These are phyloP conservation scores for Trichopus zeylanicus DNA, from an alignment of 116 monocot species.

Conservation along the genomic window DNA sequence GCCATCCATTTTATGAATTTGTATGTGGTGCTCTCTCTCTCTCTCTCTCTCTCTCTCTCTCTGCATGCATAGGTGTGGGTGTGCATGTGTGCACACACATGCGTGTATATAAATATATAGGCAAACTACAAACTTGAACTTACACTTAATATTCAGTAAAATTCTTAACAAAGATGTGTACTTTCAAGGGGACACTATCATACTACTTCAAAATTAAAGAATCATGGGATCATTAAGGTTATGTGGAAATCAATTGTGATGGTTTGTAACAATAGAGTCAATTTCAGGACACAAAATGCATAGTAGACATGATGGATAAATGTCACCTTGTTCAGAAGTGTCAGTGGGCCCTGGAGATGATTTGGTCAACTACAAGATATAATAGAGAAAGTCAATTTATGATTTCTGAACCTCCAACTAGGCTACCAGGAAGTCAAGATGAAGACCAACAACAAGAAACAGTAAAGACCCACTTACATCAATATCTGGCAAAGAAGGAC, in stretches of 20 bases:
- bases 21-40: too few species aligned
- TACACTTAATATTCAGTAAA: too few species aligned
- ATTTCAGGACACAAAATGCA: not conserved
- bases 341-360: conserved; percentile 58
- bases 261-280: not conserved
- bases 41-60: too few species aligned
- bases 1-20: too few species aligned
- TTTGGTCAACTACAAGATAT: conserved; percentile 54
- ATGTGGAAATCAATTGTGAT: not conserved
- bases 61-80: too few species aligned
- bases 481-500: conserved; percentile 72
- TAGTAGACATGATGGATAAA: not conserved
- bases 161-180: not conserved
- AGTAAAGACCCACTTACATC: conserved; percentile 38
- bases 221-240: not conserved
- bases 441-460: not conserved
- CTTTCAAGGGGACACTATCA: not conserved
- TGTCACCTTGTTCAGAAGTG: conserved; percentile 79
- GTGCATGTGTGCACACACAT: too few species aligned
- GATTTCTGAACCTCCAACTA: not conserved
- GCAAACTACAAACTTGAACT: not conserved
- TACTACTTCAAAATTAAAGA: not conserved
- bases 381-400: not conserved
- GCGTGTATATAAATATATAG: too few species aligned
- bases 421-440: not conserved